These are phyloP conservation scores for Solanum phureja DNA, from an alignment of 257 asterid genomes.

Conservation along the genomic window DNA sequence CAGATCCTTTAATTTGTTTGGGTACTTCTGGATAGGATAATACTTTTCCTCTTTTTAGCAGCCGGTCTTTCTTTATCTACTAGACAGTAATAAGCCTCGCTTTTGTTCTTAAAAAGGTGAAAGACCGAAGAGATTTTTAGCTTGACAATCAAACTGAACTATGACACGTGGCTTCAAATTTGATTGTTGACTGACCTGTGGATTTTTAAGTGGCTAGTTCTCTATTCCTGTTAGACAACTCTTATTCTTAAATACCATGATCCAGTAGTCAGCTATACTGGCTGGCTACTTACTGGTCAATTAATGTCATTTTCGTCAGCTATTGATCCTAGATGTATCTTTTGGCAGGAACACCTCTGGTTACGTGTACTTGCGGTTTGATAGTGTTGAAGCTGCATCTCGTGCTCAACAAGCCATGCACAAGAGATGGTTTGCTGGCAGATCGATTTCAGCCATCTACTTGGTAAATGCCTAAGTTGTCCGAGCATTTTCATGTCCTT, in stretches of 20 bases:
- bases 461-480: constrained; percentile 36
- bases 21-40: not conserved
- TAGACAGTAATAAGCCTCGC: not conserved
- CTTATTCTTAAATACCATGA: not conserved
- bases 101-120: not conserved
- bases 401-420: constrained; percentile 98
- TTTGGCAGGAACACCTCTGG: constrained; percentile 79
- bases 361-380: constrained; percentile 82
- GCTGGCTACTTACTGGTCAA: not conserved
- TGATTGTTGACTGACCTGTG: not conserved
- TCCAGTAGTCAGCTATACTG: not conserved
- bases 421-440: constrained; percentile 96
- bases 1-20: not conserved
- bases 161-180: not conserved
- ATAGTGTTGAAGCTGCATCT: constrained; percentile 64
- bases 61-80: not conserved
- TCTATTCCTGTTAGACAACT: not conserved
- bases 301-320: not conserved
- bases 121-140: not conserved
- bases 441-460: constrained; percentile 87
- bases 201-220: not conserved
- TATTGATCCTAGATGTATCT: not conserved
- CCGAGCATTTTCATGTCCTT: not conserved
- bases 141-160: not conserved
- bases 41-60: not conserved